Evolutionary conservation across 352 stramenopile species (phyloP).

Genomic region (Globisporangium spiculum): DNA sequence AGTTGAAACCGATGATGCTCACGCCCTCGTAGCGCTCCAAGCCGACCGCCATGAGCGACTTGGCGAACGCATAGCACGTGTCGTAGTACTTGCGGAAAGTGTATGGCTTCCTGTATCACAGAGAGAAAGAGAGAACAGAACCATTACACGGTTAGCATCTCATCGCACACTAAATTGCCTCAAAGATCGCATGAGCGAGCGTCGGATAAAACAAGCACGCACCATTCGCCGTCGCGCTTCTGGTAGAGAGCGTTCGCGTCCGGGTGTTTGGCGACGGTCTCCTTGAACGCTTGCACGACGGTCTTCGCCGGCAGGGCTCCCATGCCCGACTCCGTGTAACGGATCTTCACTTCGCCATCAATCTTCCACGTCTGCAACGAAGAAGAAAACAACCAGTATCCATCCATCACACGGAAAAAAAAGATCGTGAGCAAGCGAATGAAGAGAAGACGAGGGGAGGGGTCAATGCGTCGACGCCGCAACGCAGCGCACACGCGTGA

Average conservation of each 20-base stretch:
- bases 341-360: slow-evolving; percentile 80
- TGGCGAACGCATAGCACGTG: slow-evolving; percentile 73
- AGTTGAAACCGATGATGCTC: slow-evolving; percentile 91
- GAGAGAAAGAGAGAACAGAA: slow-evolving; percentile 5
- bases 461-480: neutral
- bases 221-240: slow-evolving; percentile 76
- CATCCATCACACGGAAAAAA: neutral
- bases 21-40: slow-evolving; percentile 76
- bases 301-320: slow-evolving; percentile 45
- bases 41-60: slow-evolving; percentile 69
- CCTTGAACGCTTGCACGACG: slow-evolving; percentile 56
- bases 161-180: neutral
- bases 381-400: neutral
- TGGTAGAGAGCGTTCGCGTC: slow-evolving; percentile 58
- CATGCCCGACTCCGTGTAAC: slow-evolving; percentile 50
- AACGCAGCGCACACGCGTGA: neutral
- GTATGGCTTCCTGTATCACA: slow-evolving; percentile 40
- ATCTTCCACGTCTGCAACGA: slow-evolving; percentile 74
- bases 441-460: neutral
- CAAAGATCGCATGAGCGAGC: neutral
- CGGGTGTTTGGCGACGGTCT: slow-evolving; percentile 50
- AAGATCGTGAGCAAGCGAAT: neutral
- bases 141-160: neutral
- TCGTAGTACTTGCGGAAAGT: slow-evolving; percentile 82
- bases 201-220: slow-evolving; percentile 17